phyloP scores from a whole-genome alignment of 768 basidiomycete species.

The Boletus tomentosulus region DNA sequence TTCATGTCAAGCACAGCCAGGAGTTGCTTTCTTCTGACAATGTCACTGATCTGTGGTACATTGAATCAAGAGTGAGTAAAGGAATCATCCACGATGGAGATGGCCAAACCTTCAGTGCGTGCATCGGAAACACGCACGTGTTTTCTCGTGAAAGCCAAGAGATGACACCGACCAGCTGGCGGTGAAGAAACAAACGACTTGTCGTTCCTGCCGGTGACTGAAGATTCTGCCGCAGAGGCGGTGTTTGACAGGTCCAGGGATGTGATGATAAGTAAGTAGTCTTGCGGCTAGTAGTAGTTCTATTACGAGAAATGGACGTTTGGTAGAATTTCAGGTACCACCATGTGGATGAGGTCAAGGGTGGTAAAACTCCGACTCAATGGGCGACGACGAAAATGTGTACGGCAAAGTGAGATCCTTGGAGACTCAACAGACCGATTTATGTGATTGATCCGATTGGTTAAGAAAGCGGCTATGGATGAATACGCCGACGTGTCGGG shows the following conservation, averaged over 20 bases:
- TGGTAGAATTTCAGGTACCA: too few relatives aligned
- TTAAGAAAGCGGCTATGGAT: not conserved
- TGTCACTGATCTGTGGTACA: not conserved
- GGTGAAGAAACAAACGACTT: not conserved
- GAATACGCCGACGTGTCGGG: not conserved
- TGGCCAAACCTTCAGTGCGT: not conserved
- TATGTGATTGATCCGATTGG: not conserved
- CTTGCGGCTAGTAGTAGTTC: not conserved
- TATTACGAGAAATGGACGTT: not conserved
- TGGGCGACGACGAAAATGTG: not conserved
- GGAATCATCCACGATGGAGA: not conserved
- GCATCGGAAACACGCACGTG: not conserved
- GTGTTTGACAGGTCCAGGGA: not conserved
- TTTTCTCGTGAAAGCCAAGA: not conserved
- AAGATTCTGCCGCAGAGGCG: constrained; percentile 1
- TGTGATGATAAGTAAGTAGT: not conserved
- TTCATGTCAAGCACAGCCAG: not conserved
- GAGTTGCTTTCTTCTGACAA: too few relatives aligned
- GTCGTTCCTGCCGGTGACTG: constrained; percentile 10
- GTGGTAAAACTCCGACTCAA: not conserved
- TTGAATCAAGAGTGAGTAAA: not conserved
- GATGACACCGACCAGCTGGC: not conserved
- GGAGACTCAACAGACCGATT: not conserved
- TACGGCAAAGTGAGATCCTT: not conserved
- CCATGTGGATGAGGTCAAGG: not conserved